Evolutionary conservation across 1,139 yeast genomes (phyloP).

Genomic region (Sugiyamaella novakii): DNA sequence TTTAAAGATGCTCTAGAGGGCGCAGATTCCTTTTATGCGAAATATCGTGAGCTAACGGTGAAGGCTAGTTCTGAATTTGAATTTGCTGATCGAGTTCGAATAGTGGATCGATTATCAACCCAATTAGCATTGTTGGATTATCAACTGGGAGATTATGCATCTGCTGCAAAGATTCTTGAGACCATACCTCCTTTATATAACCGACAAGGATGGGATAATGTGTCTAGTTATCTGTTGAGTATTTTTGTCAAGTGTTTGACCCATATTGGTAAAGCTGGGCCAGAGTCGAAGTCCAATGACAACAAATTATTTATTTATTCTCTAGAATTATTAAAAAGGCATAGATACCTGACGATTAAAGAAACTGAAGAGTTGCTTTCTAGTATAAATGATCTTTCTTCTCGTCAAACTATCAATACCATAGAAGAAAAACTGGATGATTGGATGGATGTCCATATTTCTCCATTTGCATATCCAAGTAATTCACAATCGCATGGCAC

Average conservation of each 20-base stretch:
- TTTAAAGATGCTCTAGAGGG: constrained; percentile 34
- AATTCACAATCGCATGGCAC: constrained; percentile 17
- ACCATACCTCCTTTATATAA: constrained; percentile 70
- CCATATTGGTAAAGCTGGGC: constrained; percentile 41
- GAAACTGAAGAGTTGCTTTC: constrained; percentile 27
- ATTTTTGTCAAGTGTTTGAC: constrained; percentile 71
- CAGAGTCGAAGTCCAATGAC: constrained; percentile 22
- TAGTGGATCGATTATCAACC: constrained; percentile 65
- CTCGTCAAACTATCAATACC: constrained; percentile 13
- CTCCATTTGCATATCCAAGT: constrained; percentile 26
- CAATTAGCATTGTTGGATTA: constrained; percentile 76
- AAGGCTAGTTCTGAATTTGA: constrained; percentile 52
- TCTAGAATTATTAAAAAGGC: constrained; percentile 38
- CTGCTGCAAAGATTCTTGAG: constrained; percentile 64
- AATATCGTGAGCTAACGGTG: constrained; percentile 48
- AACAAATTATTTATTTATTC: constrained; percentile 33
- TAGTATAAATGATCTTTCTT: constrained; percentile 27
- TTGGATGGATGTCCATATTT: constrained; percentile 29
- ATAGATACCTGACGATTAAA: constrained; percentile 27
- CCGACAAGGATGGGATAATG: constrained; percentile 69
- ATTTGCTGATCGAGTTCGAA: constrained; percentile 55
- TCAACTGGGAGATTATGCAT: constrained; percentile 57
- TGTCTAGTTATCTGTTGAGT: constrained; percentile 66
- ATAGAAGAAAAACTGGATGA: constrained; percentile 24
- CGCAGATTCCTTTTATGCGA: constrained; percentile 41